Base-by-base conservation (phyloP, 1,284 basidiomycete species). In the Coniophora puteana region DNA sequence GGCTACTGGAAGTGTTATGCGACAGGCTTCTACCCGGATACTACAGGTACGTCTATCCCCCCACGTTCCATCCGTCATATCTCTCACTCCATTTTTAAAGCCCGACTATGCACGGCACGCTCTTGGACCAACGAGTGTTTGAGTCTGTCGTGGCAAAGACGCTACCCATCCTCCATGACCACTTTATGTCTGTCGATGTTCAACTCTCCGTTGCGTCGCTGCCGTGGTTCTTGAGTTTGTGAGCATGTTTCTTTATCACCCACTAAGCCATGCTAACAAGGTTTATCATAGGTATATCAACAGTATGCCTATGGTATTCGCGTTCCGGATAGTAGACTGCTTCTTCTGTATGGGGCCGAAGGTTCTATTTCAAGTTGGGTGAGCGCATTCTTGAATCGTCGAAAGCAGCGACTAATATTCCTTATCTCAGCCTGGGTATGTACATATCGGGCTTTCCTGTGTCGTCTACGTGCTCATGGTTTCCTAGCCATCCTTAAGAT, bases 281-380 rank as follows among this genome's bases (percentile, higher is more conserved):
- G 35, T 26, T 26, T 37, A 40, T 20, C 43, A 25, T 46, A 89
- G 92, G 50, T 94, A 84, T 63, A 98, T 99, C 68, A 98, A 98
- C 67, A 95, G 92, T 54, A 97, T 99, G 93, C 96, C 96, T 0
- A 89, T 99, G 81, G 86, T 99, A 35, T 99, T 99, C 58, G 95
- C 96, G 0, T 99, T 98, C 74, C 82, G 96, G 34, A 93, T 99
- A 57, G 92, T 97, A 3, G 96, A 99, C 62, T 99, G 96, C 63
- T 96, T 99, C 66, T 90, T 99, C 70, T 94, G 94, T 49, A 98
- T 97, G 92, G 96, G 96, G 0, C 93, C 95, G 2, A 98, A 94
- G 57, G 96, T 99, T 11, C 69, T 99, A 33, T 99, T 99, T 73
- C 95, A 99, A 77, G 86, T 95, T 43, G 93, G 90, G 89, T 92